Evolutionary conservation across 257 asterid genomes (phyloP), one percentile per base, ranked within the genome.

Genomic region (Mentha longifolia): DNA sequence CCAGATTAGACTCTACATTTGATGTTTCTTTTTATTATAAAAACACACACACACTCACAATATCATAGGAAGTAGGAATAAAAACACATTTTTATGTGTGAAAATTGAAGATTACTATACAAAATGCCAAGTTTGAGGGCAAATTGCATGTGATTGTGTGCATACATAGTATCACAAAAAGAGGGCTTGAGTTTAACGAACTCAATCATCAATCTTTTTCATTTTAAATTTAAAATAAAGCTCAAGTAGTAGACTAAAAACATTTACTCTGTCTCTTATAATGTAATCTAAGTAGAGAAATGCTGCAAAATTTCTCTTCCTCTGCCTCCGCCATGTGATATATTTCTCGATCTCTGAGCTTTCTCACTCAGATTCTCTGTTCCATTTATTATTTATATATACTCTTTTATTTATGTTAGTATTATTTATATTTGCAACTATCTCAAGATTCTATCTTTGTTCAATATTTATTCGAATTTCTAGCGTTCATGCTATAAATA

Each of bases 321-420:
- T 76, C 60, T 69, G 77, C 72, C 64, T 69, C 58, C 56, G 82
- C 92, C 92, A 86, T 86, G 96, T 89, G 92, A 79, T 73, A 20
- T 15, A 74, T 63, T 77, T 84, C 73, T 86, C 74, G 91, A 76
- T 68, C 65, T 64, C 64, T 68, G 89, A 80, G 82, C 83, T 47
- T 31, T 39, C 68, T 59, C 52, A 11, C 61, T 63, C 63, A 11
- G 68, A 72, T 79, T 62, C 77, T 63, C 62, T 47, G 50, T 51
- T 61, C 50, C 73, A 39, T 45, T 5, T 9, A 37, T 47, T 63
- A 63, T 37, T 58, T 28, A 5, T 56, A 25, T 28, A 5, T 56
- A 25, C 10, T 25, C 17, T 5, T 35, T 35, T 35, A 35, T 35
- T 35, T 5, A 5, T 35, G 8, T 35, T 33, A 33, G 6, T 6